These are phyloP conservation scores for Hypericum androsaemum DNA, from an alignment of 345 rosid genomes.

Conservation along the genomic window DNA sequence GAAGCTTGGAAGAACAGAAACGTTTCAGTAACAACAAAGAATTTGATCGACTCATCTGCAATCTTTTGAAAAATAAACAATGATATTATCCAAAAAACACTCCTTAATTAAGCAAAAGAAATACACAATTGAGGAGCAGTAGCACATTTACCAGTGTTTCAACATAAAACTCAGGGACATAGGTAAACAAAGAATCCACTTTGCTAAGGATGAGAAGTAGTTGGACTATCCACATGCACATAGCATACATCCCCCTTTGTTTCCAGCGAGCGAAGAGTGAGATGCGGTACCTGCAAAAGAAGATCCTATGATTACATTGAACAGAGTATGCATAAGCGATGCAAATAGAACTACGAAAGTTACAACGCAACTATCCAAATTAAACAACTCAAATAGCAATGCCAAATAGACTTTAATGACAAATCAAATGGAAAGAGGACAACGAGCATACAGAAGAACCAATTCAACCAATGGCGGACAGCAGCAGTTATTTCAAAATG, in stretches of 20 bases:
- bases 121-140: background rate
- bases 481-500: too few relatives aligned
- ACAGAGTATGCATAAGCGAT: constrained; percentile 11
- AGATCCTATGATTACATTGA: constrained; percentile 8
- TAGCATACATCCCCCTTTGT: constrained; percentile 98
- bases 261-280: constrained; percentile 83
- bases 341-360: constrained; percentile 4
- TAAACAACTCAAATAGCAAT: too few relatives aligned
- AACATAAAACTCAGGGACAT: constrained; percentile 82
- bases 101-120: background rate
- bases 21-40: too few relatives aligned
- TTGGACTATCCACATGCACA: constrained; percentile 90
- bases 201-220: constrained; percentile 79
- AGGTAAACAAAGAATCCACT: constrained; percentile 70
- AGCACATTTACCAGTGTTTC: constrained; percentile 67
- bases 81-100: too few relatives aligned
- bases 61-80: too few relatives aligned
- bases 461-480: too few relatives aligned
- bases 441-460: too few relatives aligned
- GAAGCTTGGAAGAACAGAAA: too few relatives aligned
- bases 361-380: background rate
- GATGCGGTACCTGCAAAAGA: constrained; percentile 64
- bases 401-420: too few relatives aligned
- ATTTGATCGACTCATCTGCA: too few relatives aligned
- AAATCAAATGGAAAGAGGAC: too few relatives aligned